Percentiles rank a stretch among this genome's conserved stretches.
These are phyloP conservation scores for Immersiella caudata DNA, from an alignment of 495 filamentous ascomycete species.

Conservation along the genomic window DNA sequence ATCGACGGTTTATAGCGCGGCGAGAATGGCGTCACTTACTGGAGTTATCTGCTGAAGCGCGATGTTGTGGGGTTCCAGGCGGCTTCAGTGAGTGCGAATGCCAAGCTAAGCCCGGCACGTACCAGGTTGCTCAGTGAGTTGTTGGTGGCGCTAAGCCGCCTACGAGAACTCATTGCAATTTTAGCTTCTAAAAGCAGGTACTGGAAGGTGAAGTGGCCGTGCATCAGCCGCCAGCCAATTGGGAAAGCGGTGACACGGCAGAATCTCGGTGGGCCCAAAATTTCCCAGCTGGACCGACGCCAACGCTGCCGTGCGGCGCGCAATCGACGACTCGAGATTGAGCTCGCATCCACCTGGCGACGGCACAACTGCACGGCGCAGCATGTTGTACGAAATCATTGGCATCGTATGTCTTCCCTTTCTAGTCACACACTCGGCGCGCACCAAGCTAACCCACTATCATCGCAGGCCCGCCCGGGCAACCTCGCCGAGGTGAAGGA, in stretches of 20 bases:
- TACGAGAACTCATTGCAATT: not conserved
- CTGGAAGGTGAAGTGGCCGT: not conserved
- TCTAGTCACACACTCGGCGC: not conserved
- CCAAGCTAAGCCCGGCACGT: too few relatives aligned
- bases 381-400: constrained; percentile 97
- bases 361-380: constrained; percentile 23
- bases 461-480: constrained; percentile 78
- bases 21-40: not conserved
- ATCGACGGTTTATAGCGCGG: not conserved
- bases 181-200: not conserved
- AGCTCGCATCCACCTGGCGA: not conserved
- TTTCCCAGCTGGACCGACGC: not conserved
- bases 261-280: constrained; percentile 20
- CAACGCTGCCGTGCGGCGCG: not conserved
- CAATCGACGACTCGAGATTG: not conserved
- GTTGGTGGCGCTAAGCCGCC: not conserved
- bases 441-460: not conserved
- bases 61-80: not conserved
- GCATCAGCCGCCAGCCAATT: not conserved
- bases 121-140: too few relatives aligned
- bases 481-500: constrained; percentile 91
- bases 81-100: too few relatives aligned
- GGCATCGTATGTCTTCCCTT: constrained; percentile 70
- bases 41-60: not conserved
- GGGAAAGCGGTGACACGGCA: constrained; percentile 25